phyloP scores from a whole-genome alignment of 2,329 filamentous ascomycete genomes.

The Fusarium brevicatenulatum region DNA sequence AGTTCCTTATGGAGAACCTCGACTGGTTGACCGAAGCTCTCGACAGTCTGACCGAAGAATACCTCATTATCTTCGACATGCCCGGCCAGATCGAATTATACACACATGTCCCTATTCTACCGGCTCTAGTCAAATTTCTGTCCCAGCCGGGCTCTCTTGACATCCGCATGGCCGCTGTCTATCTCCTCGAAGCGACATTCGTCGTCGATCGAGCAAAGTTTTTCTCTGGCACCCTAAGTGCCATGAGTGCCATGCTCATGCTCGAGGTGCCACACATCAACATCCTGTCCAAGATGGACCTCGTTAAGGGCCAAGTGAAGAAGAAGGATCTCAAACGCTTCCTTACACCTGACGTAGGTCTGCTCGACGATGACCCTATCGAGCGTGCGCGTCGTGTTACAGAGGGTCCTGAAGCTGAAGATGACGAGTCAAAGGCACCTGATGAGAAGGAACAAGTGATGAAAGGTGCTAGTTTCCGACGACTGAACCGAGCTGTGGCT shows the following conservation, averaged over 20 bases:
- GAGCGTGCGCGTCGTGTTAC: constrained; percentile 56
- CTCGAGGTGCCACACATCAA: constrained; percentile 97
- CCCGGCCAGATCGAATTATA: constrained; percentile 99
- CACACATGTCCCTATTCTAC: constrained; percentile 93
- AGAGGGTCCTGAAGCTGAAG: constrained; percentile 55
- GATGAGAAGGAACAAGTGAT: constrained; percentile 76
- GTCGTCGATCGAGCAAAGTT: constrained; percentile 96
- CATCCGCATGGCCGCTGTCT: constrained; percentile 91
- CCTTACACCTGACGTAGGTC: constrained; percentile 82
- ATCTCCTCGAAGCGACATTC: constrained; percentile 95
- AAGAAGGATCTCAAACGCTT: constrained; percentile 92
- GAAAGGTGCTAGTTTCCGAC: constrained; percentile 82
- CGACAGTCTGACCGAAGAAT: constrained; percentile 89
- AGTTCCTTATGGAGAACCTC: constrained; percentile 93
- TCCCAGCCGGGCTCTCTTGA: constrained; percentile 83
- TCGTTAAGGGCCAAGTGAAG: constrained; percentile 88
- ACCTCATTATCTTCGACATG: constrained; percentile 98
- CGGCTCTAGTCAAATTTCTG: constrained; percentile 82
- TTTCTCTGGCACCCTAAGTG: constrained; percentile 93
- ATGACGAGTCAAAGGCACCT: constrained; percentile 67
- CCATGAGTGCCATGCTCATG: constrained; percentile 99
- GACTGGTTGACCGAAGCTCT: constrained; percentile 90
- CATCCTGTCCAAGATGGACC: constrained; percentile 96
- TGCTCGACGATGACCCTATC: constrained; percentile 82
- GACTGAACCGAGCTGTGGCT: constrained; percentile 87